phyloP scores from a whole-genome alignment of 129 eudicot genomes.

The Apium graveolens region DNA sequence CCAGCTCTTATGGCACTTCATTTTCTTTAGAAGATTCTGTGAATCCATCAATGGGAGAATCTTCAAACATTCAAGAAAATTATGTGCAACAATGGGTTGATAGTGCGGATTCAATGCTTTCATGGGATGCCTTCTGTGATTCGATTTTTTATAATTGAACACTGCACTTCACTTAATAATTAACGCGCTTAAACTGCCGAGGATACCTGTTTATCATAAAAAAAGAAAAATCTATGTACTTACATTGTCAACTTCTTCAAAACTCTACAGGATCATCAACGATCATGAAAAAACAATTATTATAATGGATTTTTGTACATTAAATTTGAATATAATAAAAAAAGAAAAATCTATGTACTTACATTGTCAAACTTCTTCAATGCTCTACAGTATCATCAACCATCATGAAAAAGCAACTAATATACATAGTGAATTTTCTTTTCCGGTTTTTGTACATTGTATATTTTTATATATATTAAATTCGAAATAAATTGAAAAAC shows the following conservation, averaged over 20 bases:
- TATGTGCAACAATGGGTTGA: conserved; percentile 41
- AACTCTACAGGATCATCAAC: not conserved
- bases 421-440: too few species aligned
- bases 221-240: not conserved
- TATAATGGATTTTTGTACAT: too few species aligned
- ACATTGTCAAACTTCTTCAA: too few species aligned
- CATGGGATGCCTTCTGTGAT: conserved; percentile 47
- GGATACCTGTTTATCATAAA: too few species aligned
- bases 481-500: too few species aligned
- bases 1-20: conserved; percentile 22
- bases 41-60: conserved; percentile 29
- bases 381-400: too few species aligned
- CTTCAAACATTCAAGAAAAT: conserved; percentile 25
- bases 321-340: too few species aligned
- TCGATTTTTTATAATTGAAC: not conserved
- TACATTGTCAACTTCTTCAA: not conserved
- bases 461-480: too few species aligned
- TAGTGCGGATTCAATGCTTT: conserved; percentile 46
- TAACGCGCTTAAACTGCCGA: too few species aligned
- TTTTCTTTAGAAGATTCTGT: conserved; percentile 30
- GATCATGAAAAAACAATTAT: not conserved
- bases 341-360: too few species aligned
- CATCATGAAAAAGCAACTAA: too few species aligned
- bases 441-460: too few species aligned
- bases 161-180: not conserved